Evolutionary conservation across 2,329 filamentous ascomycete species (phyloP).

Genomic region (Aspergillus aculeatus): DNA sequence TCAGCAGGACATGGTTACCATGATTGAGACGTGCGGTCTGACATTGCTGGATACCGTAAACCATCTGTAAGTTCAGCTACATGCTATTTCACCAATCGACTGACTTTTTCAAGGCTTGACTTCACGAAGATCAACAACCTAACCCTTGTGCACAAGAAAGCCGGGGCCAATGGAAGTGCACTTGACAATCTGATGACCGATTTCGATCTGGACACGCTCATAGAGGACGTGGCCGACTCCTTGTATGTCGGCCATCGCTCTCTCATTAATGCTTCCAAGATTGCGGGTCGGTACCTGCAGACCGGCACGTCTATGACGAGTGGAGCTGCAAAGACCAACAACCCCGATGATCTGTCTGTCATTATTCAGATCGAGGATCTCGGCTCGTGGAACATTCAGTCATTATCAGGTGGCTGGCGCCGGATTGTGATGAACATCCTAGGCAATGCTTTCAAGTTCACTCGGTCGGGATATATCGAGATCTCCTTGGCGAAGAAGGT

Average conservation of each 20-base stretch:
- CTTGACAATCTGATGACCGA: conserved; percentile 27
- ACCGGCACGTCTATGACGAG: conserved; percentile 8
- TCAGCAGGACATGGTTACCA: conserved; percentile 47
- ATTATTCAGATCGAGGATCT: conserved; percentile 30
- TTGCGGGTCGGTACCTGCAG: conserved; percentile 14
- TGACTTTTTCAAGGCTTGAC: conserved; percentile 26
- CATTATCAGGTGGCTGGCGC: conserved; percentile 31
- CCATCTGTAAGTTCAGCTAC: conserved; percentile 26
- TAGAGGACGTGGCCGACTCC: conserved; percentile 32
- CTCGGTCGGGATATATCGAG: conserved; percentile 32
- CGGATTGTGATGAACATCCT: conserved; percentile 40
- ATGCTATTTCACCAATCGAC: not conserved
- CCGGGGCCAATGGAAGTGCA: conserved; percentile 3
- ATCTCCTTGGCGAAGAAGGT: conserved; percentile 24
- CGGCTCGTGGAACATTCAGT: conserved; percentile 30
- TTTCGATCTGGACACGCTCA: conserved; percentile 33
- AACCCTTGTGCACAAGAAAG: conserved; percentile 15
- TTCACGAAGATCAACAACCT: conserved; percentile 39
- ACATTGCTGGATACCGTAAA: conserved; percentile 53
- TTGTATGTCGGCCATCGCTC: conserved; percentile 29
- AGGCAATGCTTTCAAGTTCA: conserved; percentile 41
- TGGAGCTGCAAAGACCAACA: not conserved
- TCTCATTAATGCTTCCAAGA: conserved; percentile 11
- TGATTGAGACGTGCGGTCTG: conserved; percentile 51
- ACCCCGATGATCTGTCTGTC: conserved; percentile 24